Base-by-base conservation (phyloP, 768 basidiomycete genomes). In the Kwoniella bestiolae region DNA sequence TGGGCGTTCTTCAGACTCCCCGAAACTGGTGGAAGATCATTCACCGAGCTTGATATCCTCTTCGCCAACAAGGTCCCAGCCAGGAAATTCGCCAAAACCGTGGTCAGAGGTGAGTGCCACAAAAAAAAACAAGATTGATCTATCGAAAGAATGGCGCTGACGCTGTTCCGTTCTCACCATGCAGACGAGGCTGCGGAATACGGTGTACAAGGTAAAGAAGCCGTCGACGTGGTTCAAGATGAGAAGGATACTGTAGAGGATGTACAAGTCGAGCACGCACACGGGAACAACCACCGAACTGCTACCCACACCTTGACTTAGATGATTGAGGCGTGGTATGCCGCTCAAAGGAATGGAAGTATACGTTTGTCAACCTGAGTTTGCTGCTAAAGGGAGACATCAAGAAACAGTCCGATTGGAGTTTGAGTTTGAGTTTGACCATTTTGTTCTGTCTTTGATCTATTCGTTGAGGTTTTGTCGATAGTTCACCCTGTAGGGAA, bases 11-110 rank as follows among this genome's bases (percentile, higher is more conserved):
- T 74, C 65, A 45, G 72, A 47, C 41, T 67, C 3, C 71, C 71
- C 38, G 71, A 73, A 55, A 58, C 68, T 6, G 57, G 57, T n/a
- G 64, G 65, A 8, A 31, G 46, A 28, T 31, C 51, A 1, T 75
- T 66, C 61, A 60, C 64, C 9, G 75, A 79, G 29, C 63, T 79
- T 28, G 77, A 79, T 44, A 60, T 75, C 31, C 32, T 79, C 18
- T 79, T 79, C 59, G 68, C 63, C 21, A 66, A 71, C 26, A 56
- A 60, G 23, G 59, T 75, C 3, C 57, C 75, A 5, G 71, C 77
- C 0, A 44, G 77, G 23, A 69, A 71, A 60, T 77, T 76, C 65
- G 56, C 47, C 25, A 28, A 38, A 26, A 68, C 67, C 18, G 49
- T 53, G 6, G 60, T 67, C 60, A 62, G 35, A 52, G 66, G 66